Conservation (phyloP, 2,329 filamentous ascomycete genomes). For the Aspergillus sp. region DNA sequence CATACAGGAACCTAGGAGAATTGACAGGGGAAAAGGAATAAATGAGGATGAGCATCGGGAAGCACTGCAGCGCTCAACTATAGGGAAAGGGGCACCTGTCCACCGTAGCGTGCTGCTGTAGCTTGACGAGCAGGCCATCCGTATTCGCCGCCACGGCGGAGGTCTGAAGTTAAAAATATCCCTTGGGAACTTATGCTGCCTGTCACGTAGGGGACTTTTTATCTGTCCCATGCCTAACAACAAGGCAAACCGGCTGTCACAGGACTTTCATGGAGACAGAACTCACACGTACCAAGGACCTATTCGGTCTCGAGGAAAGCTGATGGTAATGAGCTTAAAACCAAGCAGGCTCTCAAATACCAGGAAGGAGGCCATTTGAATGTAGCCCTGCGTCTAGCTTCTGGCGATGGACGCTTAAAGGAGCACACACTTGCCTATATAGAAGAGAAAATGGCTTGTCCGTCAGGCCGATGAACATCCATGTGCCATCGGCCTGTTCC, state of each 20-base stretch:
- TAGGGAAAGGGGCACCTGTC: constrained; percentile 8
- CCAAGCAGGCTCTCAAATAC: constrained; percentile 22
- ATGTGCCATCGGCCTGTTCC: constrained; percentile 8
- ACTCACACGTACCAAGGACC: background rate
- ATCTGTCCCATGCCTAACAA: background rate
- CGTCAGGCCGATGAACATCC: constrained; percentile 16
- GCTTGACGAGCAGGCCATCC: background rate
- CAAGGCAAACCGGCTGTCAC: background rate
- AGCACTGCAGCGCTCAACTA: constrained; percentile 7
- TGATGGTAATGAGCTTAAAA: constrained; percentile 13
- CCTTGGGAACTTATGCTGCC: background rate
- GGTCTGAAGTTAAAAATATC: constrained; percentile 4
- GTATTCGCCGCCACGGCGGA: constrained; percentile 9
- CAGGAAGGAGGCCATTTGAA: constrained; percentile 13
- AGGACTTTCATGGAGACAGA: background rate
- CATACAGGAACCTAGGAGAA: constrained; percentile 16
- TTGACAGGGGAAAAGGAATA: constrained; percentile 13
- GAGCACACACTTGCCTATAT: constrained; percentile 18
- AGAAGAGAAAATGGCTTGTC: constrained; percentile 16
- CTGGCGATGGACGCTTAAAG: constrained; percentile 16
- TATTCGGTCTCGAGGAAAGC: background rate
- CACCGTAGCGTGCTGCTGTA: background rate
- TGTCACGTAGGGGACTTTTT: background rate
- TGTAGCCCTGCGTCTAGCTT: constrained; percentile 18
- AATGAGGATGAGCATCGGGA: constrained; percentile 10